These are phyloP conservation scores for Suhomyces bolitotheri DNA, from an alignment of 1,139 yeast species.

Conservation along the genomic window DNA sequence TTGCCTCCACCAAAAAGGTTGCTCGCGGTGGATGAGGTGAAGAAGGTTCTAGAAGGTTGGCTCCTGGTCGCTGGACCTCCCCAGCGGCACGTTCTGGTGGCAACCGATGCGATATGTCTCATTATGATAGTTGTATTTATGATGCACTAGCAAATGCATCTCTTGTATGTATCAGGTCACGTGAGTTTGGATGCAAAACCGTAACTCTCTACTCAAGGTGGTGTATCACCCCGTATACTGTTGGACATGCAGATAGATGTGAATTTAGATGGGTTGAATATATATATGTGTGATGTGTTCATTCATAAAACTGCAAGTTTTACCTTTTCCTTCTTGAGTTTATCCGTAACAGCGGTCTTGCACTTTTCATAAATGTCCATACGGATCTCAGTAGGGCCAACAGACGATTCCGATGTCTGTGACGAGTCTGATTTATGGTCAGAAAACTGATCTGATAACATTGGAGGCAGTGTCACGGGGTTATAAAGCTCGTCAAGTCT, in stretches of 20 bases:
- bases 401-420: constrained; percentile 5
- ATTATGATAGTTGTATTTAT: too few species aligned
- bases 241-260: too few species aligned
- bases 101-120: too few species aligned
- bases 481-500: constrained; percentile 28
- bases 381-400: constrained; percentile 6
- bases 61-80: neutral
- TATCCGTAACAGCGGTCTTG: constrained; percentile 26
- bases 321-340: constrained; percentile 22
- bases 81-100: too few species aligned
- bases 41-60: constrained; percentile 1
- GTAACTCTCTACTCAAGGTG: too few species aligned
- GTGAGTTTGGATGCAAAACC: too few species aligned
- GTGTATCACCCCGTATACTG: too few species aligned
- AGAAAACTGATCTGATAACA: constrained; percentile 8
- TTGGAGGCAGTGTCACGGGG: constrained; percentile 25
- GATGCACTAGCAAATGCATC: too few species aligned
- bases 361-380: constrained; percentile 31
- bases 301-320: too few species aligned
- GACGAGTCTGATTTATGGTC: constrained; percentile 10
- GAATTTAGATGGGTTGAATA: too few species aligned
- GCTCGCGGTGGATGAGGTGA: neutral
- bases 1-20: constrained; percentile 36
- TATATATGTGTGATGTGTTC: too few species aligned
- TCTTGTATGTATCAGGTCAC: too few species aligned